Conservation (phyloP, 2,329 filamentous ascomycete genomes). For the Cercospora sp. region DNA sequence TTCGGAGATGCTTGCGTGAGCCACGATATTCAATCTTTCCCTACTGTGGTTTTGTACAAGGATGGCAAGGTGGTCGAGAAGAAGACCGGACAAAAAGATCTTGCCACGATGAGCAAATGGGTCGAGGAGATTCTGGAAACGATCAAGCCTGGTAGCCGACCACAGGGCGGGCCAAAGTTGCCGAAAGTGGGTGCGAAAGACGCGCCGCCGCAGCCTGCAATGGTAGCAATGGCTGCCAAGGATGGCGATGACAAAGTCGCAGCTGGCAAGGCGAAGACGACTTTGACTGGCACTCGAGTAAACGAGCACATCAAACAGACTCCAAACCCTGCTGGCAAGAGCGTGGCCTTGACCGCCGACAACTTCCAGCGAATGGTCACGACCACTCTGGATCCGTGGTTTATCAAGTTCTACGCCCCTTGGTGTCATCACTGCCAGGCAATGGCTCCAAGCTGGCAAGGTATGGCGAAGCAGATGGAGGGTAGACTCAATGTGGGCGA, state of each 20-base stretch:
- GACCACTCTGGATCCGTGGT: conserved; percentile 88
- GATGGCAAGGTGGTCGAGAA: conserved; percentile 68
- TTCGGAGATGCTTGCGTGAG: conserved; percentile 74
- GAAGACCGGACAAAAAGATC: conserved; percentile 66
- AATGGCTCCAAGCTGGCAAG: conserved; percentile 84
- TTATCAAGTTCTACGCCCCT: conserved; percentile 97
- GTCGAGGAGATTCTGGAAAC: conserved; percentile 76
- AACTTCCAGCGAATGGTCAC: conserved; percentile 84
- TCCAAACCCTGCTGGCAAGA: conserved; percentile 74
- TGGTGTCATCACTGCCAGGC: conserved; percentile 97
- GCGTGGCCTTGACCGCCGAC: conserved; percentile 74
- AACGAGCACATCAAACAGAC: conserved; percentile 53
- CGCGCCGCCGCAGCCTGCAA: conserved; percentile 32
- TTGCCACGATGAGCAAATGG: conserved; percentile 65
- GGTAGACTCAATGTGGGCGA: conserved; percentile 88
- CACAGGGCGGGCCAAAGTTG: conserved; percentile 63
- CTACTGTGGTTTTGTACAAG: conserved; percentile 77
- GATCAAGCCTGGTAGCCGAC: conserved; percentile 77
- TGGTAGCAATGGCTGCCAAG: conserved; percentile 32
- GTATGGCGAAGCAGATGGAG: conserved; percentile 88
- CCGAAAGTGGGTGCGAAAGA: conserved; percentile 67
- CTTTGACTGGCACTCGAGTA: conserved; percentile 48
- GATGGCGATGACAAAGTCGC: conserved; percentile 34
- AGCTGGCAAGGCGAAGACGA: conserved; percentile 41
- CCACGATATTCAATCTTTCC: conserved; percentile 68